Base-by-base conservation (phyloP, 768 basidiomycete species). In the Suillus fuscotomentosus region DNA sequence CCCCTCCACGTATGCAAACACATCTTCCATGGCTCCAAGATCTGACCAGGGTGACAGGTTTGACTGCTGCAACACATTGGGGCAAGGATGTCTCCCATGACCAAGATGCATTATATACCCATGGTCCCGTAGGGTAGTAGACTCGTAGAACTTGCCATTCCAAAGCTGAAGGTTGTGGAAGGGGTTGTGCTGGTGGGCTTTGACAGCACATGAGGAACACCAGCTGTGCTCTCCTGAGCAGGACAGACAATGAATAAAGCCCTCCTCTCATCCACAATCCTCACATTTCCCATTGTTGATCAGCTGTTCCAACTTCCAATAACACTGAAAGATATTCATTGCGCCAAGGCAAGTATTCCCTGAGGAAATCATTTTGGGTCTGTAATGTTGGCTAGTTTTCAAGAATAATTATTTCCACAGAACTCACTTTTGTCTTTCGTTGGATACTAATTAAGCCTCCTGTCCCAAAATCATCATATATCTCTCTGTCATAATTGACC, bases 141-240 rank as follows among this genome's bases (percentile, higher is more conserved):
- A 24, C 5, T 64, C 24, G 34, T 67, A 74, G 45, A 47, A 70
- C 48, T 8, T 51, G 55, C 69, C 70, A 51, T 66, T 71, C 72
- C 73, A 73, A 9, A 50, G 20, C 42, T 71, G 51, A 8, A 74
- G 41, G 3, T 65, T 51, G 53, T 74, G 73, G 10, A 70, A 65
- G 3, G 61, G 66, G n/a, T 45, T 55, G 39, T 34, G 42, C 5
- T 20, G 31, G 17, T 63, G 63, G 8, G 45, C 34, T 39, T 47
- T 60, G 3, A 62, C 22, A 4, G 31, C 48, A 51, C 56, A 63
- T 5, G 54, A 17, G 3, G n/a, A 5, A 60, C 57, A 63, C 63
- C 63, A 63, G 24, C 36, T n/a, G 50, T 63, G 63, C 9, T 15
- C 20, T 31, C 63, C 63, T 43, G 20, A 42, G 45, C 57, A 63